These are phyloP conservation scores for Podospora conica DNA, from an alignment of 495 filamentous ascomycete species.

Conservation along the genomic window DNA sequence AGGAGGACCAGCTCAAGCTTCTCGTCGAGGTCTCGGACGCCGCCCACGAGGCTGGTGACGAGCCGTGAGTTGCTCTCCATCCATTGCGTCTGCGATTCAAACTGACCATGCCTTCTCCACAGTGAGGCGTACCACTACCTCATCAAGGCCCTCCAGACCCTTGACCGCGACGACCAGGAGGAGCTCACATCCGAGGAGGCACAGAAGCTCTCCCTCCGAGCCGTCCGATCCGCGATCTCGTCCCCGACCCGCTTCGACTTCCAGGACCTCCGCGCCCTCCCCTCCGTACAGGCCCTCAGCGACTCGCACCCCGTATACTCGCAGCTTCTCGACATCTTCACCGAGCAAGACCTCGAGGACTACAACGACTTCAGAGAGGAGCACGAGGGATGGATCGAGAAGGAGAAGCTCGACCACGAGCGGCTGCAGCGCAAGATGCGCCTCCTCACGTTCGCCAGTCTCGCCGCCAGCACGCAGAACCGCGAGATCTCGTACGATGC, in stretches of 20 bases:
- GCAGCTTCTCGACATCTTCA: constrained; percentile 92
- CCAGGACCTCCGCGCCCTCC: constrained; percentile 80
- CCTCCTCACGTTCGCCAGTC: constrained; percentile 81
- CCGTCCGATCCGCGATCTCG: constrained; percentile 73
- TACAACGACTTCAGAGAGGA: constrained; percentile 88
- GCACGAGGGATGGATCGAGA: constrained; percentile 74
- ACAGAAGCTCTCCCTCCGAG: constrained; percentile 74
- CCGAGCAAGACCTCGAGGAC: constrained; percentile 84
- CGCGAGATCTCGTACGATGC: constrained; percentile 78
- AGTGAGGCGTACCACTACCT: constrained; percentile 75
- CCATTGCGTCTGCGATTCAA: not conserved
- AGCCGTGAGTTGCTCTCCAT: constrained; percentile 46
- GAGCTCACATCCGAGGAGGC: constrained; percentile 64
- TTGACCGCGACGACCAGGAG: constrained; percentile 54
- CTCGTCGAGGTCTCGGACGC: constrained; percentile 73
- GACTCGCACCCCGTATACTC: constrained; percentile 75
- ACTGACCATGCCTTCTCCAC: constrained; percentile 6
- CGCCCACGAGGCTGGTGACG: constrained; percentile 68
- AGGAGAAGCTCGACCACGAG: constrained; percentile 55
- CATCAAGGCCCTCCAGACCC: constrained; percentile 74
- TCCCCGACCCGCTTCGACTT: constrained; percentile 82
- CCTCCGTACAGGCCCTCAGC: constrained; percentile 78
- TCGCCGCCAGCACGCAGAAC: constrained; percentile 74
- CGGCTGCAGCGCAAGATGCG: constrained; percentile 83
- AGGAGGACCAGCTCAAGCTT: constrained; percentile 73